These are phyloP conservation scores for Chlamydomonas sp. DNA, from an alignment of 139 green algal genomes.

Conservation along the genomic window DNA sequence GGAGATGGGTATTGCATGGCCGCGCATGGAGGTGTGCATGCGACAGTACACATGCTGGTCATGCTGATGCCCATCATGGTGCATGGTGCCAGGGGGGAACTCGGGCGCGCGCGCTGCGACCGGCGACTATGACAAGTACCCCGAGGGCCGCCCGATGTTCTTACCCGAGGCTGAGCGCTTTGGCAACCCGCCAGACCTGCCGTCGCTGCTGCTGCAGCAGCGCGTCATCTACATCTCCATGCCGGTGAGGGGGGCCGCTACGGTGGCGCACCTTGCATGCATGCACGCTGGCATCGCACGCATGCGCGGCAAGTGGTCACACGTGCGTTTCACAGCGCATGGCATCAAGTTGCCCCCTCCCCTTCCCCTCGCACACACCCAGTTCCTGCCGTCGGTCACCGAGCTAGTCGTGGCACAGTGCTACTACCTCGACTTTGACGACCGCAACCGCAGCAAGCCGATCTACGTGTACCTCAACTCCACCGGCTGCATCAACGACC, in stretches of 20 bases:
- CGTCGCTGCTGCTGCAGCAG: conserved; percentile 74
- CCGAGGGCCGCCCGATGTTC: conserved; percentile 49
- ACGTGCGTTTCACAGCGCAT: too few relatives aligned
- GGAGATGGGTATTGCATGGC: too few relatives aligned
- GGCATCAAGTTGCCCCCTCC: neutral
- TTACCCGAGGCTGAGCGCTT: conserved; percentile 51
- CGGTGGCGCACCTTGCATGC: too few relatives aligned
- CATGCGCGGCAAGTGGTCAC: too few relatives aligned
- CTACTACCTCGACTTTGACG: conserved; percentile 72
- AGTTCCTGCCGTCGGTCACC: conserved; percentile 77
- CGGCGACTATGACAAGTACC: conserved; percentile 46
- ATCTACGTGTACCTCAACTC: conserved; percentile 88
- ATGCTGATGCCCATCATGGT: too few relatives aligned
- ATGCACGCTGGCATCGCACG: too few relatives aligned
- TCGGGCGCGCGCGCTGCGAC: conserved; percentile 29
- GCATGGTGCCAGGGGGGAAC: too few relatives aligned
- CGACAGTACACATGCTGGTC: too few relatives aligned
- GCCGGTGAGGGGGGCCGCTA: conserved; percentile 54
- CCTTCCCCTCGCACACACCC: conserved; percentile 4
- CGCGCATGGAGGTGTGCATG: too few relatives aligned
- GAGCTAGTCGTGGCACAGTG: conserved; percentile 82
- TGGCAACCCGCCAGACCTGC: conserved; percentile 65
- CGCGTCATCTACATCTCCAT: conserved; percentile 82
- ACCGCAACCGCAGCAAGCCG: conserved; percentile 65
- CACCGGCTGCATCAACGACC: conserved; percentile 60